Evolutionary conservation across 805 yeast genomes (phyloP), one percentile per base, ranked within the genome.

Genomic region (Pichia nanzhaoensis): DNA sequence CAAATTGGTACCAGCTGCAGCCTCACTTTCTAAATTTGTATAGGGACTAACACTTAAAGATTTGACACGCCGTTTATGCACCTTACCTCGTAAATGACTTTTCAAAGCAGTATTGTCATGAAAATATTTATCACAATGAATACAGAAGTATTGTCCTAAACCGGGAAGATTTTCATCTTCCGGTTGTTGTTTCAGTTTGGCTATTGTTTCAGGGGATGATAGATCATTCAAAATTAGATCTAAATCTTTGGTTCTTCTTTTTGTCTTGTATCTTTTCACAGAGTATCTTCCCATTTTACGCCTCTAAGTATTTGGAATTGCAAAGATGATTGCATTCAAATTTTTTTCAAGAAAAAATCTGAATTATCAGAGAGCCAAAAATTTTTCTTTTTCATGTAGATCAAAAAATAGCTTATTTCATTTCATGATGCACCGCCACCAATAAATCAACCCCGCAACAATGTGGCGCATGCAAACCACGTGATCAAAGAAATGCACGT

Each of bases 261-360:
- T 90, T 5, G 96, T 88, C 73, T 90, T 90, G 63, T 86, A 90
- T 62, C 90, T 75, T 62, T 79, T 82, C 21, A 84, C 90, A 48
- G 90, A 80, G 61, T 85, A 85, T 70, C 95, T 79, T 45, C 95
- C 95, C 96, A 87, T 87, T n/a, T n/a, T n/a, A n/a, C n/a, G n/a
- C n/a, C n/a, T n/a, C n/a, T n/a, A n/a, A n/a, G n/a, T n/a, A n/a
- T n/a, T n/a, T n/a, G n/a, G n/a, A n/a, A n/a, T n/a, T n/a, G n/a
- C n/a, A n/a, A n/a, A n/a, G n/a, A n/a, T n/a, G n/a, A n/a, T n/a
- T n/a, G n/a, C n/a, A n/a, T n/a, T n/a, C n/a, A n/a, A n/a, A n/a
- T n/a, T n/a, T n/a, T n/a, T n/a, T n/a, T n/a, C n/a, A n/a, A n/a
- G n/a, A n/a, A n/a, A n/a, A n/a, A n/a, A n/a, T 7, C 28, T 24